Evolutionary conservation across 2,329 filamentous ascomycete species (phyloP), one percentile per base, ranked within the genome.

Genomic region (Canariomyces notabilis): DNA sequence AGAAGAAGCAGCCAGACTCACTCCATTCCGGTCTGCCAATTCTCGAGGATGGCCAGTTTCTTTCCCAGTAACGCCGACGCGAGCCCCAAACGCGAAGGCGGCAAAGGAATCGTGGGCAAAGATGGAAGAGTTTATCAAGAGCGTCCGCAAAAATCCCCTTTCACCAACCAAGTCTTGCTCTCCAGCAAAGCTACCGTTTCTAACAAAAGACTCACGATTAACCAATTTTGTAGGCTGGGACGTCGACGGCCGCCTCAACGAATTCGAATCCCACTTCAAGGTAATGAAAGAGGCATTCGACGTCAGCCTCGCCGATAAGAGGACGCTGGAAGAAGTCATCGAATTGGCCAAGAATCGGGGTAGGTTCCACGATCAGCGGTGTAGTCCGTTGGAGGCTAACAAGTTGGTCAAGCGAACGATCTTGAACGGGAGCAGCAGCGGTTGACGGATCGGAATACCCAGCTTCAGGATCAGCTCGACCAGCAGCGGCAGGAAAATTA

Each of bases 151-250:
- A 54, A 64, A 58, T 45, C 60, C 60, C 12, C 40, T 48, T 18
- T 67, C 70, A 54, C 66, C 71, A 33, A 58, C 57, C 55, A 69
- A 72, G 58, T 63, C 64, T 54, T 62, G 61, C 48, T 74, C 69
- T 59, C 72, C 71, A 49, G 67, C 55, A 29, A 75, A 77, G 54
- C 43, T 29, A 64, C 59, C 63, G 1, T 90, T 76, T 71, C 72
- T 91, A 59, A 83, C 77, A 55, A 85, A 82, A 70, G 70, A 83
- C 73, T 88, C 89, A 82, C 84, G 87, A 75, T 69, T 77, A 55
- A 75, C 71, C 58, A 66, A 63, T 26, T 79, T 72, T 67, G 53
- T 77, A 87, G 85, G 78, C 59, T 91, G 85, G 77, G 89, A 96
- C 63, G 81, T 89, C 55, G 83, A 89, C 57, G 79, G 79, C 51